Conservation (phyloP, 1,284 basidiomycete species). For the Ustilago xerochloae region DNA sequence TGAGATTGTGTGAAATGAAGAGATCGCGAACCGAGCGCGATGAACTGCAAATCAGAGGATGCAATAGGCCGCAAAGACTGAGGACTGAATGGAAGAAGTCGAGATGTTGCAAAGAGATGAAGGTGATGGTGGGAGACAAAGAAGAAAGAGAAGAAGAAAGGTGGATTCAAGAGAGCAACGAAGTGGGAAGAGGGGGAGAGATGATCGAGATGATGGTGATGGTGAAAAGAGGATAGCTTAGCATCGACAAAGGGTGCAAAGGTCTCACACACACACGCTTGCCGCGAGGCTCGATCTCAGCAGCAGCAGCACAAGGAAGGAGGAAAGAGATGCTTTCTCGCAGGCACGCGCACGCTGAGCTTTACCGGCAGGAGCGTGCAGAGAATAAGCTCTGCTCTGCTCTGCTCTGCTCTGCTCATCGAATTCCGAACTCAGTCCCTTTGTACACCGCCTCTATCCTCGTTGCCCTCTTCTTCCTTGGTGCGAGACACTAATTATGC, state of each 20-base stretch:
- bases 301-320: neutral
- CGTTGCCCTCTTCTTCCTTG: no score
- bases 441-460: neutral
- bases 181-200: neutral
- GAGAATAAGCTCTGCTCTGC: neutral
- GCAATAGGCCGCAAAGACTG: conserved; percentile 14
- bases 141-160: neutral
- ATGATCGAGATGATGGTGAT: conserved; percentile 2
- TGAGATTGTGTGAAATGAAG: conserved; percentile 17
- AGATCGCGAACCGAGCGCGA: conserved; percentile 31
- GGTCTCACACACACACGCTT: no score
- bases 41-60: conserved; percentile 4
- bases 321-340: neutral
- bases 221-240: neutral
- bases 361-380: no score
- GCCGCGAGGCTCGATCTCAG: no score
- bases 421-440: neutral
- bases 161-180: neutral
- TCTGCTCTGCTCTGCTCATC: neutral
- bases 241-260: neutral
- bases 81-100: neutral
- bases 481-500: no score
- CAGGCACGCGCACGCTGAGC: neutral
- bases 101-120: neutral
- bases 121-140: neutral